Base-by-base conservation (phyloP, 2,329 filamentous ascomycete genomes). In the Apiospora rasikravindrae region DNA sequence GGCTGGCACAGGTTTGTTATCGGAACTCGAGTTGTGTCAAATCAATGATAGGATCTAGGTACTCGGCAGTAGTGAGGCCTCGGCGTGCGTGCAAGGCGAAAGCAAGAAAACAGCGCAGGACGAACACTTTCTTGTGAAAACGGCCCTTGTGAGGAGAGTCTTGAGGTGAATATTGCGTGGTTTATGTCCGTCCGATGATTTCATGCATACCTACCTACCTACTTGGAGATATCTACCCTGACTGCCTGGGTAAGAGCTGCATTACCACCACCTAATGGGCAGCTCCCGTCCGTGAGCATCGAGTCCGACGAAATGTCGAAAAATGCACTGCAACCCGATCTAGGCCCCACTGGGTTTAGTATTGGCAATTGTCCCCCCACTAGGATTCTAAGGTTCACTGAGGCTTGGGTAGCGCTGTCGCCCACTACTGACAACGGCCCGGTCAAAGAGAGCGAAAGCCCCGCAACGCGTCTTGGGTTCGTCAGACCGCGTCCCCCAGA, bases 21-120 rank as follows among this genome's bases (percentile, higher is more conserved):
- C 57, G 57, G 22, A 40, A n/a, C 57, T 64, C 33, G 19, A 22
- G 29, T 40, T 64, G 57, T 64, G 57, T 64, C 57, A 64, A 64
- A 40, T 40, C 49, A 53, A 53, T 33, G 44, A 22, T 8, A 37
- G 33, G 16, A 40, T n/a, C 57, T 37, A 37, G 33, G 33, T 37
- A 37, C 33, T 37, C 8, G 33, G 33, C 8, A 37, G 33, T 37
- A 37, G 33, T 11, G n/a, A 64, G 37, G 29, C 57, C 33, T 29
- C 57, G 29, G 57, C 57, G 29, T 3, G 57, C 57, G 29, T 3
- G 29, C n/a, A n/a, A 11, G 37, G 57, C 10, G 57, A 40, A n/a
- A 40, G 22, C 57, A n/a, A 40, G 53, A 61, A 61, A 61, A 61
- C 29, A 61, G 19, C 53, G 53, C 53, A 61, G 16, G 29, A 37